Conservation (phyloP, 2,329 filamentous ascomycete genomes). For the Claviceps citrina region DNA sequence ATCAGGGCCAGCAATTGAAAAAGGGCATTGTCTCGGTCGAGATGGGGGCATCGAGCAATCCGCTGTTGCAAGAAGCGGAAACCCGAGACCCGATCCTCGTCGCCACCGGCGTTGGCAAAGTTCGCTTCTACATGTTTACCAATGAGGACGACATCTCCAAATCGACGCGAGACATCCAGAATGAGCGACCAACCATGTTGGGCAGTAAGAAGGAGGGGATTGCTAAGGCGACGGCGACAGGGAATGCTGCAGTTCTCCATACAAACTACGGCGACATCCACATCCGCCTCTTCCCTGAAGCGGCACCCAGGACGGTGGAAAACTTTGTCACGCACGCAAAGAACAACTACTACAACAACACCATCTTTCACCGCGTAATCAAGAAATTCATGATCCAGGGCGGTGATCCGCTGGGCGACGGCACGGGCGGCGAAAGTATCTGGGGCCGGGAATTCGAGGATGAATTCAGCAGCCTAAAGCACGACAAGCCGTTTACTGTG, state of each 20-base stretch:
- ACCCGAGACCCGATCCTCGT: constrained; percentile 79
- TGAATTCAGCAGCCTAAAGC: constrained; percentile 78
- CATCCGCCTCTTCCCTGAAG: constrained; percentile 80
- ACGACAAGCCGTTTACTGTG: constrained; percentile 91
- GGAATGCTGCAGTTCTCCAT: constrained; percentile 70
- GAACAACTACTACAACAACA: constrained; percentile 90
- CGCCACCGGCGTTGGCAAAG: constrained; percentile 68
- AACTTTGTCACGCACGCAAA: constrained; percentile 90
- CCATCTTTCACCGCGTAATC: constrained; percentile 94
- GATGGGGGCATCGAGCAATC: constrained; percentile 93
- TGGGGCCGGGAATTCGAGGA: constrained; percentile 95
- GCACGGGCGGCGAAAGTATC: constrained; percentile 72
- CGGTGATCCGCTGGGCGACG: constrained; percentile 84
- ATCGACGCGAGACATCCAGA: constrained; percentile 77
- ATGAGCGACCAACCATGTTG: constrained; percentile 69
- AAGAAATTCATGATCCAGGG: constrained; percentile 99
- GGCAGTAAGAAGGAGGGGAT: constrained; percentile 38
- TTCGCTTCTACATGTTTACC: constrained; percentile 95
- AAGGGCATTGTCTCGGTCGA: constrained; percentile 87
- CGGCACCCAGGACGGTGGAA: constrained; percentile 86
- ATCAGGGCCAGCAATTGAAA: constrained; percentile 90
- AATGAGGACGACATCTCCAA: constrained; percentile 76
- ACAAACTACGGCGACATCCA: constrained; percentile 91
- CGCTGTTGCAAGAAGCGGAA: constrained; percentile 82
- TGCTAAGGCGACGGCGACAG: constrained; percentile 51